A percentile compares a stretch with the other conserved stretches of the same genome.
Conservation (phyloP, 257 asterid species). For the Avicennia marina region DNA sequence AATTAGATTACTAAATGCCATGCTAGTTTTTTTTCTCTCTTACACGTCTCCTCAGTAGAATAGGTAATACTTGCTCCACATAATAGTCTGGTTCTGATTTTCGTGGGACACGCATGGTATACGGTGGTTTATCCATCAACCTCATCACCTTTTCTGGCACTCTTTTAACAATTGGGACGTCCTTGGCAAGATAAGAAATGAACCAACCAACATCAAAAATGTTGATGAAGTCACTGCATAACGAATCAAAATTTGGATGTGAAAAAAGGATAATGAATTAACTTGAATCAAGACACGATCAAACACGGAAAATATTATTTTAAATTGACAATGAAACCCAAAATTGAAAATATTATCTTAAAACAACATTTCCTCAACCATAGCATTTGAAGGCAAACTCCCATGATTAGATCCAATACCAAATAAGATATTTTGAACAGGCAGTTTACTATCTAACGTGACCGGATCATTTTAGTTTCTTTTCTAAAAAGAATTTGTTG, state of each 20-base stretch:
- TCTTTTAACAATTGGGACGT: slow-evolving; percentile 75
- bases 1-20: too few species aligned
- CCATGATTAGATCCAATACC: too few species aligned
- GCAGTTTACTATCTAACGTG: too few species aligned
- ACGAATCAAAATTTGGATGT: slow-evolving; percentile 24
- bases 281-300: too few species aligned
- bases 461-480: slow-evolving; percentile 1
- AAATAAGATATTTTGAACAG: too few species aligned
- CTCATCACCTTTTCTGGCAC: slow-evolving; percentile 97
- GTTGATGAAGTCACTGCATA: slow-evolving; percentile 84
- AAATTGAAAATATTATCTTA: slow-evolving; percentile 2
- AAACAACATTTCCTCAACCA: slow-evolving; percentile 4
- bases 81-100: slow-evolving; percentile 96
- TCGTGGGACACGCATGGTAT: slow-evolving; percentile 98
- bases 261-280: slow-evolving; percentile 14
- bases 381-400: too few species aligned
- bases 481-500: slow-evolving; percentile 13
- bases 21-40: slow-evolving; percentile 31
- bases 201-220: slow-evolving; percentile 95
- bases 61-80: slow-evolving; percentile 91
- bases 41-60: slow-evolving; percentile 86
- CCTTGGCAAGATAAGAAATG: slow-evolving; percentile 88
- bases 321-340: too few species aligned
- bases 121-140: slow-evolving; percentile 98
- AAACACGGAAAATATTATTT: too few species aligned